Evolutionary conservation across 306 rosid genomes (phyloP).

Genomic region (Citrullus mucosospermus): DNA sequence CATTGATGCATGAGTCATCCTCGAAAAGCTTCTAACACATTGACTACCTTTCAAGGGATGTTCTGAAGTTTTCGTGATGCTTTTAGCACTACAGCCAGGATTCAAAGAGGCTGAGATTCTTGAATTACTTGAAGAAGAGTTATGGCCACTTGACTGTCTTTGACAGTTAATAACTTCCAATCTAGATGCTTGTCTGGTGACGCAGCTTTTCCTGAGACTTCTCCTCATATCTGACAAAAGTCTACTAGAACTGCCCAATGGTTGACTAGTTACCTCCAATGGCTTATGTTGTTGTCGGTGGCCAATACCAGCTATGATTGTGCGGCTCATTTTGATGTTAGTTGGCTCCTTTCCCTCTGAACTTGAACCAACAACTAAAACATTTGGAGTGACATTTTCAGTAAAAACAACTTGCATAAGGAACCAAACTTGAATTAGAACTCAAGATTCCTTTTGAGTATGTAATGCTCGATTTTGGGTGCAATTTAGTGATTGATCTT

Average conservation of each 20-base stretch:
- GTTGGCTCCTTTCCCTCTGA: slow-evolving; percentile 17
- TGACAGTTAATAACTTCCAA: slow-evolving; percentile 21
- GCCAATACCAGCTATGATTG: slow-evolving; percentile 29
- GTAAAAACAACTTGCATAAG: slow-evolving; percentile 13
- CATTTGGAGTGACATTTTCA: slow-evolving; percentile 10
- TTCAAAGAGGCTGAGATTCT: slow-evolving; percentile 65
- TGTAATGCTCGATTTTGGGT: slow-evolving; percentile 19
- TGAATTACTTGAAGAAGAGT: slow-evolving; percentile 63
- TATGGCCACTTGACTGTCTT: slow-evolving; percentile 30
- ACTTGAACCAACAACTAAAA: slow-evolving; percentile 16
- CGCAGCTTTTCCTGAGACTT: slow-evolving; percentile 36
- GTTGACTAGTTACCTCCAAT: slow-evolving; percentile 27
- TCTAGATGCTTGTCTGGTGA: slow-evolving; percentile 25
- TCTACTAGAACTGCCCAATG: slow-evolving; percentile 20
- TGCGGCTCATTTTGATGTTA: slow-evolving; percentile 33
- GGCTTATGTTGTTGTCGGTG: slow-evolving; percentile 20
- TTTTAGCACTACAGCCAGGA: slow-evolving; percentile 24
- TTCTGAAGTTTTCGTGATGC: slow-evolving; percentile 17
- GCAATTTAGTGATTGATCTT: slow-evolving; percentile 23
- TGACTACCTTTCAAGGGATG: slow-evolving; percentile 19
- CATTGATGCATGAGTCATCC: slow-evolving; percentile 24
- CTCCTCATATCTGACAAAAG: slow-evolving; percentile 28
- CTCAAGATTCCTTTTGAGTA: slow-evolving; percentile 17
- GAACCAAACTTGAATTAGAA: slow-evolving; percentile 20
- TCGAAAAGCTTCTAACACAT: slow-evolving; percentile 19